A percentile compares a stretch with the other conserved stretches of the same genome.
These are phyloP conservation scores for Trametopsis cervina DNA, from an alignment of 768 basidiomycete species.

Conservation along the genomic window DNA sequence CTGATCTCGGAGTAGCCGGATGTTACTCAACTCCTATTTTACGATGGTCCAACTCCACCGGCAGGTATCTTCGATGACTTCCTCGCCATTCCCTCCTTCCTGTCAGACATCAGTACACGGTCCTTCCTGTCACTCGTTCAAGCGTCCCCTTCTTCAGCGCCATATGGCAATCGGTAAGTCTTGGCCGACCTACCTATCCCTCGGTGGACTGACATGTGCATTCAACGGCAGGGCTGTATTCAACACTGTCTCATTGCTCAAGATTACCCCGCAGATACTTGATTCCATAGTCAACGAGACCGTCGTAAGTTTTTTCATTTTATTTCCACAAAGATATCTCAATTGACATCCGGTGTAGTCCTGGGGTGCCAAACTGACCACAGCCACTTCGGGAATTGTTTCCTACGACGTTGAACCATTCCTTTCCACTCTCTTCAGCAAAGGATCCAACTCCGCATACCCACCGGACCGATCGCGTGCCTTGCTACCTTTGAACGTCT, in stretches of 20 bases:
- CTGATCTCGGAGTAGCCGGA: conserved; percentile 11
- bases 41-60: conserved; percentile 46
- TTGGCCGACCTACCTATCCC: background rate
- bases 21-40: conserved; percentile 38
- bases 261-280: conserved; percentile 30
- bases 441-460: conserved; percentile 38
- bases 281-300: conserved; percentile 37
- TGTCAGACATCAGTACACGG: conserved; percentile 32
- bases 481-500: conserved; percentile 39
- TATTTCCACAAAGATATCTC: background rate
- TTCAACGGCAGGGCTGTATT: conserved; percentile 16
- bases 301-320: too few relatives aligned
- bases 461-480: conserved; percentile 33
- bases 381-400: conserved; percentile 32
- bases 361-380: conserved; percentile 33
- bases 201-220: too few relatives aligned
- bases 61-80: conserved; percentile 45
- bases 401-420: conserved; percentile 48
- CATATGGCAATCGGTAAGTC: background rate
- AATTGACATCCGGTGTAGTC: conserved; percentile 26
- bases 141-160: conserved; percentile 25
- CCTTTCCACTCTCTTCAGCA: conserved; percentile 33
- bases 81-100: conserved; percentile 35
- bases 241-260: conserved; percentile 35
- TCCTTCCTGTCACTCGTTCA: conserved; percentile 36